A percentile compares a stretch with the other conserved stretches of the same genome.
Evolutionary conservation across 2,329 filamentous ascomycete genomes (phyloP).

Genomic region (Pseudonectria buxi): DNA sequence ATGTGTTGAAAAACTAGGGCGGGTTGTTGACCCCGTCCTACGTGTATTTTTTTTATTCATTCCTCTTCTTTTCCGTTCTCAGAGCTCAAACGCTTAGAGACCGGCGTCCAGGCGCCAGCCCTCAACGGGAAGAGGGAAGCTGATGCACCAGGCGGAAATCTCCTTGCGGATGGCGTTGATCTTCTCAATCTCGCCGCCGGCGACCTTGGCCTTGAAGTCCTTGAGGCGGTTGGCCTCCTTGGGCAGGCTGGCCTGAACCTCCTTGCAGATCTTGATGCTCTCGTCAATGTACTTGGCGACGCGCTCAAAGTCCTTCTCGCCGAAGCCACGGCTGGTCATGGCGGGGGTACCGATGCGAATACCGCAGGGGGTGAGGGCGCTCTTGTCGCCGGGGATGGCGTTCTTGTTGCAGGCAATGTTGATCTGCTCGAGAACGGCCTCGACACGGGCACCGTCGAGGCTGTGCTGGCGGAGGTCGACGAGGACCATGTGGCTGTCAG

Average conservation of each 20-base stretch:
- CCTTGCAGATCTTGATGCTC: conserved; percentile 82
- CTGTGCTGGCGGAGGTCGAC: conserved; percentile 82
- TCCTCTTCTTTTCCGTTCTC: background rate
- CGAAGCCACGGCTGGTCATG: conserved; percentile 95
- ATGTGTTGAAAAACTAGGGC: conserved; percentile 6
- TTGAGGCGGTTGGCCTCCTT: conserved; percentile 99
- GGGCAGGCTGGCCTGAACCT: conserved; percentile 75
- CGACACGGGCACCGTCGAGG: conserved; percentile 90
- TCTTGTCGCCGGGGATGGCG: conserved; percentile 95
- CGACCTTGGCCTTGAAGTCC: conserved; percentile 95
- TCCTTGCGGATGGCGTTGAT: conserved; percentile 84
- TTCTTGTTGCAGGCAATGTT: conserved; percentile 99
- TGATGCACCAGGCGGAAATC: conserved; percentile 77
- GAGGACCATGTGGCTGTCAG: conserved; percentile 96
- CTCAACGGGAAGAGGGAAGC: conserved; percentile 88
- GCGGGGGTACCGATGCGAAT: conserved; percentile 94
- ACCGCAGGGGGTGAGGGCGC: conserved; percentile 86
- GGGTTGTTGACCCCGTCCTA: too few relatives aligned
- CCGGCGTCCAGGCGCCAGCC: conserved; percentile 58
- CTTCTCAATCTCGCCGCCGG: conserved; percentile 67
- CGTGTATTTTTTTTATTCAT: background rate
- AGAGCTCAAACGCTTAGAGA: conserved; percentile 35
- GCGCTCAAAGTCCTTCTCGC: conserved; percentile 83
- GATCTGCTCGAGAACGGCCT: conserved; percentile 93
- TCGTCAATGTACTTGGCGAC: conserved; percentile 86